phyloP scores from a whole-genome alignment of 2,329 filamentous ascomycete genomes.

The Cytospora leucostoma region DNA sequence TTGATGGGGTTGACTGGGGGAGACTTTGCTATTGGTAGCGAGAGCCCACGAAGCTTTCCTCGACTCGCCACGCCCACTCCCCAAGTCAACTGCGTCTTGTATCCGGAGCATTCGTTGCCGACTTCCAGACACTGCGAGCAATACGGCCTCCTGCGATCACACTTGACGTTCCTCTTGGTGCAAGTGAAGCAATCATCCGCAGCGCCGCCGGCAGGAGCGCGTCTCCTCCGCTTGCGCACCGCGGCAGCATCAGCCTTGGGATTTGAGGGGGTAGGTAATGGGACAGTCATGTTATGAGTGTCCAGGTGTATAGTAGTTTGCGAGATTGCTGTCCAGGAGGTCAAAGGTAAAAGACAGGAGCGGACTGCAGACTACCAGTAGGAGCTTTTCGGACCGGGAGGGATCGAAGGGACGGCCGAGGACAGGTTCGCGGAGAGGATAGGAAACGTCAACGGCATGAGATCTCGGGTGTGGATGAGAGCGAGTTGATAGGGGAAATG shows the following conservation, averaged over 20 bases:
- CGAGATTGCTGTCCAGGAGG: slow-evolving; percentile 18
- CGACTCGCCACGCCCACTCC: slow-evolving; percentile 93
- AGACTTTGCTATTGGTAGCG: slow-evolving; percentile 67
- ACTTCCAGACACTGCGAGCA: slow-evolving; percentile 92
- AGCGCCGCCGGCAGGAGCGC: slow-evolving; percentile 84
- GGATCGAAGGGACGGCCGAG: slow-evolving; percentile 35
- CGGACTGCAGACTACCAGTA: slow-evolving; percentile 8
- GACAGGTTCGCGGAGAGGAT: slow-evolving; percentile 34
- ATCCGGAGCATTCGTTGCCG: slow-evolving; percentile 90
- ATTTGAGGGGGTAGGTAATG: slow-evolving; percentile 43
- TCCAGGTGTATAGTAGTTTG: not conserved
- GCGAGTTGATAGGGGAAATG: slow-evolving; percentile 45
- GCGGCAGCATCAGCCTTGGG: slow-evolving; percentile 42
- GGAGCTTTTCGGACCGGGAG: slow-evolving; percentile 27
- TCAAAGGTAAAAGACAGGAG: not conserved
- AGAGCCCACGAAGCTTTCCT: slow-evolving; percentile 88
- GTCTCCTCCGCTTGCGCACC: slow-evolving; percentile 75
- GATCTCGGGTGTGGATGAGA: slow-evolving; percentile 47
- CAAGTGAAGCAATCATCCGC: slow-evolving; percentile 96
- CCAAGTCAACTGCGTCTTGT: slow-evolving; percentile 97
- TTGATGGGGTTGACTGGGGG: slow-evolving; percentile 55
- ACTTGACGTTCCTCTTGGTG: slow-evolving; percentile 78
- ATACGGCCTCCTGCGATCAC: slow-evolving; percentile 89
- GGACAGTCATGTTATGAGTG: slow-evolving; percentile 49
- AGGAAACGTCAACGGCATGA: slow-evolving; percentile 31